Evolutionary conservation across 169 alveolate species (phyloP).

Genomic region (Babesia bovis): DNA sequence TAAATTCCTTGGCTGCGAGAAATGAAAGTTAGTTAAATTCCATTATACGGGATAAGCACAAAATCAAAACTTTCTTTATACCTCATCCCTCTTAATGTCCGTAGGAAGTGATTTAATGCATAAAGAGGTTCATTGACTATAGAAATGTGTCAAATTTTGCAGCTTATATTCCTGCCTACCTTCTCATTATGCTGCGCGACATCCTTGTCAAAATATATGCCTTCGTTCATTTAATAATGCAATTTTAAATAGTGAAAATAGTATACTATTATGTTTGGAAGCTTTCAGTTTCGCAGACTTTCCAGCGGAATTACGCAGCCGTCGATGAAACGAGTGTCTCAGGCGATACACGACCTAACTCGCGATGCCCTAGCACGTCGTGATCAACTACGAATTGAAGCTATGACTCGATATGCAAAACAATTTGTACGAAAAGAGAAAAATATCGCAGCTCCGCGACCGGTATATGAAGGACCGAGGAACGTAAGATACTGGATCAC

Average conservation of each 20-base stretch:
- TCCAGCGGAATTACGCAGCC: background rate
- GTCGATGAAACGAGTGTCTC: background rate
- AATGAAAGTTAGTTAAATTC: conserved; percentile 4
- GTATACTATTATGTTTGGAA: background rate
- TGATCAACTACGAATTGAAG: conserved; percentile 11
- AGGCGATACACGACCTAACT: background rate
- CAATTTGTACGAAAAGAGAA: conserved; percentile 33
- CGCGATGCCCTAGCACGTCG: conserved; percentile 7
- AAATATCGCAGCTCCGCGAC: conserved; percentile 37
- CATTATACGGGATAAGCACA: conserved; percentile 21
- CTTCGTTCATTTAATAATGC: no score
- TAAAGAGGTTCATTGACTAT: no score
- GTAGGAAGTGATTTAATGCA: no score
- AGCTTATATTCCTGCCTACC: no score
- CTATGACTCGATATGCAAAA: conserved; percentile 14
- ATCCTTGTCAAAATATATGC: no score
- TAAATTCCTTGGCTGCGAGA: conserved; percentile 3
- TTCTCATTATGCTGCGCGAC: no score
- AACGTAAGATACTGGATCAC: conserved; percentile 62
- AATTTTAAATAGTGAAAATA: no score
- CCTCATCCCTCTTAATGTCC: no score
- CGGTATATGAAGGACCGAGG: conserved; percentile 63
- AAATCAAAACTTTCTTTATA: no score
- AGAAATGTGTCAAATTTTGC: no score
- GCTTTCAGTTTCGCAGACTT: background rate